Evolutionary conservation across 2,329 filamentous ascomycete species (phyloP).

Genomic region (Alternaria novae-zelandiae): DNA sequence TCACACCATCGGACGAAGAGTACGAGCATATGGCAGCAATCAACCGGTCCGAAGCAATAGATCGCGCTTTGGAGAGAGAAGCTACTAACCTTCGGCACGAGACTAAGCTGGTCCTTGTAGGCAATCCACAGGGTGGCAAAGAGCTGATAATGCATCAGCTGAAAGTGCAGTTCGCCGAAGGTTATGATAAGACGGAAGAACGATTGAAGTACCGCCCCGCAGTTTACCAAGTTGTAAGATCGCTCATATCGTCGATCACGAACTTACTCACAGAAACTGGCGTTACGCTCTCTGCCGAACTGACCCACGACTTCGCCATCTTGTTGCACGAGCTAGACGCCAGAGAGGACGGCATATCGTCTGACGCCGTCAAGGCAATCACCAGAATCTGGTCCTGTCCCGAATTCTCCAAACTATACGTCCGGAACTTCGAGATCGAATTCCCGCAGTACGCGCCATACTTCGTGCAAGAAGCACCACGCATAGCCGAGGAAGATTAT

Average conservation of each 20-base stretch:
- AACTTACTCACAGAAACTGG: constrained; percentile 45
- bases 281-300: constrained; percentile 30
- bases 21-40: constrained; percentile 40
- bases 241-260: constrained; percentile 46
- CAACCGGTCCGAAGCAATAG: constrained; percentile 45
- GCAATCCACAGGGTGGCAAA: constrained; percentile 38
- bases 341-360: constrained; percentile 32
- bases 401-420: constrained; percentile 40
- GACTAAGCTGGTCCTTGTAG: constrained; percentile 44
- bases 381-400: constrained; percentile 37
- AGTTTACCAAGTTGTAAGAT: constrained; percentile 38
- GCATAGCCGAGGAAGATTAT: constrained; percentile 38
- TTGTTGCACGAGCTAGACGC: constrained; percentile 44
- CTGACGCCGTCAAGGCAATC: constrained; percentile 36
- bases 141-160: constrained; percentile 47
- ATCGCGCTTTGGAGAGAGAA: constrained; percentile 42
- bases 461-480: constrained; percentile 35
- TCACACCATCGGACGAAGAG: constrained; percentile 37
- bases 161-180: constrained; percentile 44
- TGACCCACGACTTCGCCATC: constrained; percentile 40
- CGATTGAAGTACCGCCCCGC: constrained; percentile 35
- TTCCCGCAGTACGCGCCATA: constrained; percentile 46
- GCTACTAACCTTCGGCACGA: constrained; percentile 40
- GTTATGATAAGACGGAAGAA: constrained; percentile 40
- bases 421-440: constrained; percentile 46